Evolutionary conservation across 768 basidiomycete species (phyloP), one percentile per base, ranked within the genome.

Genomic region (Aureoboletus auriporus): DNA sequence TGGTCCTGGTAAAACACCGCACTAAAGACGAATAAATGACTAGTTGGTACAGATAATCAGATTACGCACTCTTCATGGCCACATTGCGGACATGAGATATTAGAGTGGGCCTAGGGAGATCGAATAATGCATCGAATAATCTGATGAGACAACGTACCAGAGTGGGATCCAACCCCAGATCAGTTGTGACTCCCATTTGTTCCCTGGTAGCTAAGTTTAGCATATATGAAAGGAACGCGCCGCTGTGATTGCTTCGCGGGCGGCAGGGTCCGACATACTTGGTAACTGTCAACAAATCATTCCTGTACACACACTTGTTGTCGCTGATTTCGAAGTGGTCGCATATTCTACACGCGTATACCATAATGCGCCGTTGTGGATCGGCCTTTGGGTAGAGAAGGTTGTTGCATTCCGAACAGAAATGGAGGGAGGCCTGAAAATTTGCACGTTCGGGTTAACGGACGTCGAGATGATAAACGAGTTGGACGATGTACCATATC

Each of bases 1-100:
- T 98, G 95, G 68, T 97, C 95, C 68, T 97, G 95, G 67, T 88
- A 98, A 63, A 89, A 82, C 5, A 98, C 94, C 43, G 91, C 82
- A 62, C 94, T 98, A 60, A n/a, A 53, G 48, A 47, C 45, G 26
- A 44, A 29, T 47, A 40, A 55, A 39, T 30, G 44, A 35, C 14
- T 27, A 44, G 45, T 8, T n/a, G 39, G 8, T 11, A 13, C 50
- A 34, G 44, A 34, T 3, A 12, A 42, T 42, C 39, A 39, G 40
- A 35, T 31, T n/a, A 73, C 86, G 57, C 63, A 93, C 91, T 93
- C 90, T 58, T 88, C 82, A 54, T 88, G 73, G 33, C 83, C 82
- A 58, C 93, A 97, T 27, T 74, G 67, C 26, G 92, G 92, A 69
- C 94, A 97, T 35, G 77, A 59, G 46, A 93, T 89, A 50, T 87